A percentile compares a stretch with the other conserved stretches of the same genome.
phyloP scores from a whole-genome alignment of 75 land plant species.

The Azolla pinnata region DNA sequence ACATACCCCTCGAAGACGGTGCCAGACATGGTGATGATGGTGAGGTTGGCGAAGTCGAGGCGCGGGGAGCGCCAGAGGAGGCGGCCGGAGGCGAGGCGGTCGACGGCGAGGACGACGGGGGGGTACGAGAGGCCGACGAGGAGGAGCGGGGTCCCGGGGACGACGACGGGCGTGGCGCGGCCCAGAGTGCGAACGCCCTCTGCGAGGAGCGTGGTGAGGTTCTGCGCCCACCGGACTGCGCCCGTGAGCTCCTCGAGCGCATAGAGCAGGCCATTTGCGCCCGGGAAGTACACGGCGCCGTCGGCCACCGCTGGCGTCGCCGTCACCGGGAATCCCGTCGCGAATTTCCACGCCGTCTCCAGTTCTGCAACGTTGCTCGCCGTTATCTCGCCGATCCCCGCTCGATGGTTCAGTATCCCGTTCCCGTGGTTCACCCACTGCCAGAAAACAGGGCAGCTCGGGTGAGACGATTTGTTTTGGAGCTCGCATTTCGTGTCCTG shows the following conservation, averaged over 20 bases:
- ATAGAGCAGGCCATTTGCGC: constrained; percentile 33
- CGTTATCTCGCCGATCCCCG: constrained; percentile 17
- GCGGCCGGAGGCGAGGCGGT: constrained; percentile 12
- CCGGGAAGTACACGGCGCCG: constrained; percentile 30
- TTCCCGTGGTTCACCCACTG: constrained; percentile 44
- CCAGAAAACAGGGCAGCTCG: too few relatives aligned
- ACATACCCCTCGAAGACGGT: constrained; percentile 29
- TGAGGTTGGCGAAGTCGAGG: constrained; percentile 17
- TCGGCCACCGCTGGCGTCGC: constrained; percentile 31
- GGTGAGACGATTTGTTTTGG: too few relatives aligned
- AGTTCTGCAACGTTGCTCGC: constrained; percentile 12
- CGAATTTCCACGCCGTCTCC: constrained; percentile 22
- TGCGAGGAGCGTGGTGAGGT: constrained; percentile 13
- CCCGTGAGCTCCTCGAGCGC: constrained; percentile 21
- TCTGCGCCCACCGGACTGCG: constrained; percentile 19
- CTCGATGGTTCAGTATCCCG: constrained; percentile 23
- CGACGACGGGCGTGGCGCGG: constrained; percentile 20
- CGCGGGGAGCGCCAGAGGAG: constrained; percentile 22
- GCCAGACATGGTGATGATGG: constrained; percentile 33
- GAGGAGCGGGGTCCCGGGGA: constrained; percentile 15
- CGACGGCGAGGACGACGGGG: constrained; percentile 23
- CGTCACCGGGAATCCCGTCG: constrained; percentile 13
- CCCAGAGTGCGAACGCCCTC: constrained; percentile 15
- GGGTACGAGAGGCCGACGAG: constrained; percentile 32
- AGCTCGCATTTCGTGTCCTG: too few relatives aligned